Evolutionary conservation across 2,329 filamentous ascomycete species (phyloP), one percentile per base, ranked within the genome.

Genomic region (Lecanicillium sp.): DNA sequence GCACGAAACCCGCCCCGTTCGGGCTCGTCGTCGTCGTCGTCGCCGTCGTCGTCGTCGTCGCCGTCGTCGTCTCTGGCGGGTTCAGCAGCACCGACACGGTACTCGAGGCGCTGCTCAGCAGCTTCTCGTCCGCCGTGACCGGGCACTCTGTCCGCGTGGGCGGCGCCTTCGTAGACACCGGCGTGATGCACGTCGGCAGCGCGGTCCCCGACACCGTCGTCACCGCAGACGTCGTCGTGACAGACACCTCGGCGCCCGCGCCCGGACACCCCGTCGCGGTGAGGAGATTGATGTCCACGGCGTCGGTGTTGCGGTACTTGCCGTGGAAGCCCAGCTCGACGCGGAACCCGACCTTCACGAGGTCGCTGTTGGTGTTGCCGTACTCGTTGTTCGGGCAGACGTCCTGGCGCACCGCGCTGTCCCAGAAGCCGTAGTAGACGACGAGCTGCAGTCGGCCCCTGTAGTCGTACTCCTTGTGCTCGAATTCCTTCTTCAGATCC

Each of bases 41-140:
- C 17, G n/a, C 33, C 17, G 35, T 37, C 35, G 35, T 19, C 20
- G 21, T 21, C 19, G 35, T 37, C 35, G 35, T 19, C n/a, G 20
- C 2, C 33, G 33, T 20, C 17, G n/a, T 19, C 17, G 35, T 37
- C 35, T 19, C 19, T 14, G 35, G 35, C 19, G 35, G 35, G 8
- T 21, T 37, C 35, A 37, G 21, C 9, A 37, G 35, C 35, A 37
- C 35, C 35, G 35, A 52, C 23, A 43, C 30, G 14, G 49, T 54
- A 52, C 47, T 55, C 11, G 48, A 51, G 36, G 49, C 44, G 15
- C 39, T 55, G 32, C 50, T 55, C 35, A 45, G 52, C 15, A 51
- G 52, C 21, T 54, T 23, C 3, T 19, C 35, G 19, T 37, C 35
- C 19, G 23, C 35, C 35, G 35, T 23, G n/a, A 37, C 21, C 12